phyloP scores from a whole-genome alignment of 164 flowering plant species.

The Dillenia suffruticosa region DNA sequence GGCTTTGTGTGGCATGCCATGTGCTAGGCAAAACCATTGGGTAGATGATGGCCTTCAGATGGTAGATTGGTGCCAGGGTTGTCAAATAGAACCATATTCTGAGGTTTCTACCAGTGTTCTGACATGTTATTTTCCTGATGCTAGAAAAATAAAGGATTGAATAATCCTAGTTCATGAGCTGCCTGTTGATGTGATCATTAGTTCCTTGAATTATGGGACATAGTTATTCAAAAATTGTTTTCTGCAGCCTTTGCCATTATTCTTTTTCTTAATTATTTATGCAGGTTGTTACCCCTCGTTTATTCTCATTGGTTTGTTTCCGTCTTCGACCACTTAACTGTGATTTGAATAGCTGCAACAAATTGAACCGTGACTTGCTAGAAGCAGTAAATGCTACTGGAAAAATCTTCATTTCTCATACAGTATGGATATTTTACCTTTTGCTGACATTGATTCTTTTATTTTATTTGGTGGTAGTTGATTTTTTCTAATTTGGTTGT shows the following conservation, averaged over 20 bases:
- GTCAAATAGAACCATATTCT: too few relatives aligned
- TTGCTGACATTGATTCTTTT: not conserved
- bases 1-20: too few relatives aligned
- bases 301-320: slow-evolving; percentile 80
- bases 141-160: too few relatives aligned
- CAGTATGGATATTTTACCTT: slow-evolving; percentile 38
- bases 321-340: slow-evolving; percentile 42
- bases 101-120: too few relatives aligned
- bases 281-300: slow-evolving; percentile 70
- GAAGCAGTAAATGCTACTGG: slow-evolving; percentile 77
- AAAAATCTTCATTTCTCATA: slow-evolving; percentile 70
- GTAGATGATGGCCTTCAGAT: too few relatives aligned
- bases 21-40: too few relatives aligned
- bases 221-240: not conserved
- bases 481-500: not conserved
- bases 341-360: slow-evolving; percentile 37
- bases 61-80: too few relatives aligned
- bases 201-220: too few relatives aligned
- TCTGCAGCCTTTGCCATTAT: not conserved
- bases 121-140: too few relatives aligned
- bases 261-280: not conserved
- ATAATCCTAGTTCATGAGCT: too few relatives aligned
- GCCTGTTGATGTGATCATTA: too few relatives aligned
- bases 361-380: slow-evolving; percentile 57
- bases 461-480: not conserved